Percentiles rank a stretch among this genome's conserved stretches.
Conservation (phyloP, 768 basidiomycete species). For the Tephrocybe sp. region DNA sequence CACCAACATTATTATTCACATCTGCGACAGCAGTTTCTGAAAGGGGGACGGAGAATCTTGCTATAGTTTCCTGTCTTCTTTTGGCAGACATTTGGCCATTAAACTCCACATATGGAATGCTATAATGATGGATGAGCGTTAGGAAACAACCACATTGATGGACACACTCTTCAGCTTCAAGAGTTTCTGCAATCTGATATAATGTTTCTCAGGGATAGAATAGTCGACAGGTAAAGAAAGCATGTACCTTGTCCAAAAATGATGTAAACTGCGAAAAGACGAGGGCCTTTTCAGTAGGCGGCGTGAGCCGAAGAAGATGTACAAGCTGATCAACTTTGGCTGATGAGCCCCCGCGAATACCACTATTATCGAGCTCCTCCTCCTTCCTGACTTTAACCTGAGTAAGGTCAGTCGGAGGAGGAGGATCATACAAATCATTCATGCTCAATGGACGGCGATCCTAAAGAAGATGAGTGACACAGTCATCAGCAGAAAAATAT, state of each 20-base stretch:
- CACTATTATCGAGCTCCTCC: conserved; percentile 38
- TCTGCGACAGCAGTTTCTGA: conserved; percentile 34
- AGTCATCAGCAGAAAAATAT: background rate
- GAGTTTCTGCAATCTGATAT: conserved; percentile 64
- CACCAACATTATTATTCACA: conserved; percentile 24
- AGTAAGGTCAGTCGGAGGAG: conserved; percentile 66
- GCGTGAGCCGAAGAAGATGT: conserved; percentile 68
- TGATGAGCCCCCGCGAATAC: conserved; percentile 57
- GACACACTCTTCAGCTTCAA: conserved; percentile 64
- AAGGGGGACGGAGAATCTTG: conserved; percentile 72
- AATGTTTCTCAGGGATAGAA: background rate
- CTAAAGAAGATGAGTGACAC: conserved; percentile 33
- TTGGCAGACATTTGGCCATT: conserved; percentile 87
- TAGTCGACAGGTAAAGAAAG: background rate
- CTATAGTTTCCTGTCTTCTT: conserved; percentile 74
- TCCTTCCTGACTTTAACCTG: conserved; percentile 49
- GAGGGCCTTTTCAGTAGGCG: conserved; percentile 71
- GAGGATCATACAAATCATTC: conserved; percentile 60
- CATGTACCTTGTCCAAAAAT: conserved; percentile 72
- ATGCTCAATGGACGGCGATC: conserved; percentile 65
- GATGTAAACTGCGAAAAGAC: conserved; percentile 91
- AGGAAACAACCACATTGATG: background rate
- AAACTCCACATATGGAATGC: conserved; percentile 77
- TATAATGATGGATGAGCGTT: conserved; percentile 22
- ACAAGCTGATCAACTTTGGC: conserved; percentile 86